These are phyloP conservation scores for Misopates orontium DNA, from an alignment of 257 asterid genomes.

Conservation along the genomic window DNA sequence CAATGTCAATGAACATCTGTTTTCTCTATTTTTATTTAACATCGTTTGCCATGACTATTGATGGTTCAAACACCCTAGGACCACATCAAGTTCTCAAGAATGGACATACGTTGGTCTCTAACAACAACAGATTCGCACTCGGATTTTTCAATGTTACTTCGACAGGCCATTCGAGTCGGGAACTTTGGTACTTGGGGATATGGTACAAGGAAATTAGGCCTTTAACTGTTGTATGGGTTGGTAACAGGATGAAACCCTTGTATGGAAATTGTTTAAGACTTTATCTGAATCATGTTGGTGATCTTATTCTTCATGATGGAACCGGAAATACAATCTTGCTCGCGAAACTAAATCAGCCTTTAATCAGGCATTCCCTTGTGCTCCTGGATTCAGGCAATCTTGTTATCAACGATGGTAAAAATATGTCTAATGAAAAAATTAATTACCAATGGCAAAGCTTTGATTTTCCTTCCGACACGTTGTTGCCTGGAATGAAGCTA, in stretches of 20 bases:
- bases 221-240: slow-evolving; percentile 42
- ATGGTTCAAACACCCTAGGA: slow-evolving; percentile 11
- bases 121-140: slow-evolving; percentile 36
- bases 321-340: slow-evolving; percentile 1
- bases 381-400: slow-evolving; percentile 48
- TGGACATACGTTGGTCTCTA: slow-evolving; percentile 34
- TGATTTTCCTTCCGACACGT: slow-evolving; percentile 74
- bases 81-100: slow-evolving; percentile 18
- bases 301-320: slow-evolving; percentile 21
- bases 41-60: slow-evolving; percentile 2
- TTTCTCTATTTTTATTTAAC: slow-evolving; percentile 14
- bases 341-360: neutral
- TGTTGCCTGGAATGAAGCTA: slow-evolving; percentile 81
- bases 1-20: too few relatives aligned
- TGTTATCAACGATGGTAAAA: slow-evolving; percentile 12
- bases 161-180: neutral
- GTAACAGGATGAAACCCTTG: slow-evolving; percentile 34
- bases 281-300: slow-evolving; percentile 10
- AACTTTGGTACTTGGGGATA: slow-evolving; percentile 31
- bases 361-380: slow-evolving; percentile 20
- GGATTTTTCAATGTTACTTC: slow-evolving; percentile 34
- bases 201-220: slow-evolving; percentile 35
- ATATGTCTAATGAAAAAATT: slow-evolving; percentile 1
- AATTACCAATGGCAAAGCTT: slow-evolving; percentile 74
- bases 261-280: slow-evolving; percentile 16